Evolutionary conservation across 164 flowering plant species (phyloP).

Genomic region (Litsea cubeba): DNA sequence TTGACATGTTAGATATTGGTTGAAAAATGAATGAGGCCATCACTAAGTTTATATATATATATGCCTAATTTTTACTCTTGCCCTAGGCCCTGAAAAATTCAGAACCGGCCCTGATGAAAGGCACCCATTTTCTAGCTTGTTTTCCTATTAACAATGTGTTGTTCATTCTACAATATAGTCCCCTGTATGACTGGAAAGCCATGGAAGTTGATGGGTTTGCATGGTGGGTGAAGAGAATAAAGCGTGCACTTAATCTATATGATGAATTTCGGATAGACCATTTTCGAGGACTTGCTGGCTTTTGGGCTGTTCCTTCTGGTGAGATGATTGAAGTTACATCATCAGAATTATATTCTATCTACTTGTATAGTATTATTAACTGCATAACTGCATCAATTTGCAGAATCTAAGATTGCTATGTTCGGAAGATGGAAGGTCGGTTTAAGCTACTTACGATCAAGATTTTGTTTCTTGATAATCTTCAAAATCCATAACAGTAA

Average conservation of each 20-base stretch:
- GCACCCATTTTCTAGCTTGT: background rate
- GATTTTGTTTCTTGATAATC: background rate
- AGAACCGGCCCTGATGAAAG: too few species aligned
- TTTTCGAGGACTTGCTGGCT: conserved; percentile 96
- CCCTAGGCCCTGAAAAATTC: too few species aligned
- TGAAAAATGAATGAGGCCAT: too few species aligned
- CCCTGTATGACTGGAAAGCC: conserved; percentile 70
- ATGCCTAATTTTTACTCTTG: too few species aligned
- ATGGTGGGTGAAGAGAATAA: conserved; percentile 85
- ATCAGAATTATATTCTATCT: background rate
- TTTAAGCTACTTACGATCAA: conserved; percentile 3
- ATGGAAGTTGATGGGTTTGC: conserved; percentile 84
- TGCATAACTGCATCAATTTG: conserved; percentile 12
- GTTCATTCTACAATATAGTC: conserved; percentile 16
- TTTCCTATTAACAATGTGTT: background rate
- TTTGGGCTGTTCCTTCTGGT: conserved; percentile 99
- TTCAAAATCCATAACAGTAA: conserved; percentile 4
- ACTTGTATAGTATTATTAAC: conserved; percentile 3
- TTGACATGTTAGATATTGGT: too few species aligned
- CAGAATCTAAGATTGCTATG: conserved; percentile 87
- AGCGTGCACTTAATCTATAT: conserved; percentile 73
- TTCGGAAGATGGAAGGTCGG: conserved; percentile 91
- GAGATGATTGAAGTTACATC: conserved; percentile 14
- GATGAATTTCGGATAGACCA: conserved; percentile 98
- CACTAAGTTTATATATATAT: too few species aligned